Percentiles rank a stretch among this genome's conserved stretches.
phyloP scores from a whole-genome alignment of 495 filamentous ascomycete genomes.

The Aspergillus leporis region DNA sequence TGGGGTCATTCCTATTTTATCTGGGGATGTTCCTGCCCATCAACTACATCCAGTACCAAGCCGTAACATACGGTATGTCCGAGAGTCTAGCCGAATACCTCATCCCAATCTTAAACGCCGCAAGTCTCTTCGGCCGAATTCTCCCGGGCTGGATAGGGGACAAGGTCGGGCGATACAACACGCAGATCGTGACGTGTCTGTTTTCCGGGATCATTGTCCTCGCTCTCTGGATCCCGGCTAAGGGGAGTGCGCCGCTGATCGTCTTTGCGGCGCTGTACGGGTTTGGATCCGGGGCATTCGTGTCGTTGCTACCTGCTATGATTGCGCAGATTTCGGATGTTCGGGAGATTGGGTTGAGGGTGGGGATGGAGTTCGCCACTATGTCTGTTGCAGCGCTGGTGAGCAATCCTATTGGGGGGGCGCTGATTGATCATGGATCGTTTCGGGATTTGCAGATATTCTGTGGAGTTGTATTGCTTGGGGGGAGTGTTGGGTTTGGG shows the following conservation, averaged over 20 bases:
- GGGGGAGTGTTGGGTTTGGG: not conserved
- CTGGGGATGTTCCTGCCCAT: conserved; percentile 74
- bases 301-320: not conserved
- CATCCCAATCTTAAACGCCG: conserved; percentile 70
- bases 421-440: conserved; percentile 17
- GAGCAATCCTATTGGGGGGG: conserved; percentile 2
- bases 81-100: conserved; percentile 60
- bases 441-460: conserved; percentile 2
- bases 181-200: not conserved
- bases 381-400: not conserved
- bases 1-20: conserved; percentile 63
- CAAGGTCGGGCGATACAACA: not conserved
- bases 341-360: not conserved
- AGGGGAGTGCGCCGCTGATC: not conserved
- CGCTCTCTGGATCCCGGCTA: not conserved
- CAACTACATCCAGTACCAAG: conserved; percentile 67
- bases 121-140: conserved; percentile 41
- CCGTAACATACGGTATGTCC: conserved; percentile 60
- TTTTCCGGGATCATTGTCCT: not conserved
- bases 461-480: not conserved
- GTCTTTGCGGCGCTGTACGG: conserved; percentile 4
- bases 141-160: not conserved
- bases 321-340: conserved; percentile 4
- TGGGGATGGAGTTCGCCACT: not conserved
- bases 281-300: not conserved